Evolutionary conservation across 2,329 filamentous ascomycete genomes (phyloP), one percentile per base, ranked within the genome.

Genomic region (Aspergillus ochraceoroseus): DNA sequence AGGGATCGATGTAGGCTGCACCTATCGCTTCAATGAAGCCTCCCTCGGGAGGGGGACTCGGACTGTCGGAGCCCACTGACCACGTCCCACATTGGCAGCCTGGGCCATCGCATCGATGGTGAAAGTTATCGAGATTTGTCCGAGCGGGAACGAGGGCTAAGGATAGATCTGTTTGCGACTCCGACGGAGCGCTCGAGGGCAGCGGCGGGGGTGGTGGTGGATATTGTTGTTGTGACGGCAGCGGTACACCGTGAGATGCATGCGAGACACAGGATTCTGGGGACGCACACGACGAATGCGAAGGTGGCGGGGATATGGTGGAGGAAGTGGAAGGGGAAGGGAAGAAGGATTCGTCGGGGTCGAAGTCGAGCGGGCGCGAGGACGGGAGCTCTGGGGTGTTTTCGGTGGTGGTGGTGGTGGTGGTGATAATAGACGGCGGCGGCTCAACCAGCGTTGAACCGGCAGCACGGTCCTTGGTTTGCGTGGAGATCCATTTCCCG

Each of bases 401-500:
- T 12, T 38, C 26, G 17, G 27, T 6, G 5, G 7, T 42, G 14
- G 13, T 27, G 5, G 46, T 41, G 17, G 46, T 41, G 5, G 38
- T 23, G 14, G 18, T 30, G 19, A 29, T 13, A 13, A 34, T 13
- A 30, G 41, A 26, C 7, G 23, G n/a, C 17, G 17, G n/a, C n/a
- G 18, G 13, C 31, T 33, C 34, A 8, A 12, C 17, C 13, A 31
- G 25, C 6, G 47, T 45, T 7, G 39, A 28, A 28, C 32, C 49
- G 6, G 41, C 31, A 7, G 49, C 43, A 32, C 56, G 56, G 19
- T 59, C 57, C 43, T 56, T 62, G 20, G 58, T 61, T 37, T 63
- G 59, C 13, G 58, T 56, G 36, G 59, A 63, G 31, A 62, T 62
- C 59, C 58, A 62, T 47, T 54, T 51, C n/a, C 59, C 59, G 8